A percentile compares a stretch with the other conserved stretches of the same genome.
phyloP scores from a whole-genome alignment of 2,329 filamentous ascomycete species.

The Herpomyces periplanetae region DNA sequence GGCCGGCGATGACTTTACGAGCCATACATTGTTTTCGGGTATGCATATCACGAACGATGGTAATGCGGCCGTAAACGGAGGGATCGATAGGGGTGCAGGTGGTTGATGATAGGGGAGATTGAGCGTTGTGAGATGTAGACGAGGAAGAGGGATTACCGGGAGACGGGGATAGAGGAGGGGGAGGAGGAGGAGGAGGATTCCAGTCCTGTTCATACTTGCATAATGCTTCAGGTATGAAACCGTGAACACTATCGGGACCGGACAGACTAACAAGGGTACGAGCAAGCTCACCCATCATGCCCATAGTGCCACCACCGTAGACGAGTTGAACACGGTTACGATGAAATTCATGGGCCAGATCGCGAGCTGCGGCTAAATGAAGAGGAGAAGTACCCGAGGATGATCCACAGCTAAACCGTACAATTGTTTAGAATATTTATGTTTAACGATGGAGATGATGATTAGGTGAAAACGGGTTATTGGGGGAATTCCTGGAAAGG shows the following conservation, averaged over 20 bases:
- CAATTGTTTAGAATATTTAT: too few species aligned
- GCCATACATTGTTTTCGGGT: slow-evolving; percentile 84
- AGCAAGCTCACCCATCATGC: slow-evolving; percentile 78
- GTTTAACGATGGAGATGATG: too few species aligned
- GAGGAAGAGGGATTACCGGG: too few species aligned
- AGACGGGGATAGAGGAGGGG: too few species aligned
- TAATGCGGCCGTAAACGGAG: slow-evolving; percentile 34
- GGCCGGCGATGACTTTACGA: slow-evolving; percentile 38
- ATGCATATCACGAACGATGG: slow-evolving; percentile 80
- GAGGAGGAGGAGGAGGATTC: too few species aligned
- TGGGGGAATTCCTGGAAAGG: too few species aligned
- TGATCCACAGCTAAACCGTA: slow-evolving; percentile 41
- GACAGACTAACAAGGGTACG: slow-evolving; percentile 45
- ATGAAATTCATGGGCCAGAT: slow-evolving; percentile 32
- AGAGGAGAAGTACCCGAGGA: slow-evolving; percentile 26
- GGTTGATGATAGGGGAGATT: too few species aligned
- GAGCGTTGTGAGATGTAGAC: too few species aligned
- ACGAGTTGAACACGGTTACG: slow-evolving; percentile 40
- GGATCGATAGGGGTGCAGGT: too few species aligned
- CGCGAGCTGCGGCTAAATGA: slow-evolving; percentile 36
- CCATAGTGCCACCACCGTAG: slow-evolving; percentile 74
- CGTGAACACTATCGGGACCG: slow-evolving; percentile 47
- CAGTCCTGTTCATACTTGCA: slow-evolving; percentile 32
- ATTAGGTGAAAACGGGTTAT: too few species aligned
- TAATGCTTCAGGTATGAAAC: slow-evolving; percentile 60